Base-by-base conservation (phyloP, 805 yeast species). In the Schwanniomyces vanrijiae region DNA sequence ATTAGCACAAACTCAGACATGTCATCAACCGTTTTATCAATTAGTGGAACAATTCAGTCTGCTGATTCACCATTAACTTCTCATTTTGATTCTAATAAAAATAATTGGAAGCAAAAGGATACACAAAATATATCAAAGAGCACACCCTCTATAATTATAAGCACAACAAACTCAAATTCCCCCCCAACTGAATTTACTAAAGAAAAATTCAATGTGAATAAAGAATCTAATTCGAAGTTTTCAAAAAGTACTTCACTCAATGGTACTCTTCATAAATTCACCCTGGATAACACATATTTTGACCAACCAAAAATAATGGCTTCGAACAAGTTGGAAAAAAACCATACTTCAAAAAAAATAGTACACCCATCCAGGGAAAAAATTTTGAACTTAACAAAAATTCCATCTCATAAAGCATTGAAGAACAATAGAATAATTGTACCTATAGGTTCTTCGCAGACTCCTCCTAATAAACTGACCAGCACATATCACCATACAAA, bases 21-120 rank as follows among this genome's bases (percentile, higher is more conserved):
- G 5, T 60, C 66, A n/a, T 60, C 68, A 4, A 58, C 67, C 18
- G 56, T 62, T 13, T 53, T 63, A 20, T 65, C 69, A 2, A 55
- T 60, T 18, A 60, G 48, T 43, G 65, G 63, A 9, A 62, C 70
- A 1, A 51, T 59, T 11, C 67, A 58, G 29, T 62, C 66, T 5
- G 64, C 71, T 3, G 69, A 65, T 37, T 64, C 68, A 1, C 54
- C 62, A 4, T 46, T 63, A 18, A 37, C 50, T 3, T 59, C 62
- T 14, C 63, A 56, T 18, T 49, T 46, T 37, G 62, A 42, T 20
- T 43, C 21, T 44, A 52, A 39, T 24, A 43, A 16, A 46, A 35
- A 24, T 33, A 14, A 14, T 2, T 16, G 37, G 8, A 37, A 21
- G 11, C 25, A 22, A 38, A 43, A 20, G 7, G 24, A 18, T 14